Base-by-base conservation (phyloP, 2,329 filamentous ascomycete genomes). In the Chalaropsis thielavioides region DNA sequence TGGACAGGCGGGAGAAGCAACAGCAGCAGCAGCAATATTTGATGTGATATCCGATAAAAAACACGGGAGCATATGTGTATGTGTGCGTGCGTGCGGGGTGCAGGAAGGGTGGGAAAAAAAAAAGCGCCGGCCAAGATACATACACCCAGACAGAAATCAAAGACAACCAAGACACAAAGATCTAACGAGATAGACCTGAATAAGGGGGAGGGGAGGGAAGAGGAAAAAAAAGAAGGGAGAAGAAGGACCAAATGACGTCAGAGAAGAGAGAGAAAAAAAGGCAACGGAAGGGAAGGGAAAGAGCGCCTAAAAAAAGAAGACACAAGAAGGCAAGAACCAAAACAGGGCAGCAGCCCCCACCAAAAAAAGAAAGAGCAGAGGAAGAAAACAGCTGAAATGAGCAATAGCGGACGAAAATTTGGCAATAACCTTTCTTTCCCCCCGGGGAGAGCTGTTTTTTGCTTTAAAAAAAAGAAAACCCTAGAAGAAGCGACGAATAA, bases 21-120 rank as follows among this genome's bases (percentile, higher is more conserved):
- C 3, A 56, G 31, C 24, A 31, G 22, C 19, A 56, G 49, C 27
- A 63, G 46, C 24, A 56, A 11, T 19, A 27, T 27, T 40, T 38
- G 19, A 56, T 40, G n/a, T 19, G 43, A 59, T 17, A 60, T 24
- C 5, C n/a, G 22, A 64, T 44, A 64, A 38, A 64, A 17, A 58
- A 63, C 24, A 63, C 35, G 38, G 40, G 27, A 46, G 19, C 31
- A 17, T 58, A n/a, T 38, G 15, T 58, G 27, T 58, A 13, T 44
- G 43, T 44, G 43, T 38, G 27, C 10, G 31, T 35, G 31, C 7
- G 31, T 35, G 31, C 7, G 31, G 3, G 31, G 24, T 15, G 27
- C 15, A 15, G 22, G 31, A 13, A 24, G 17, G 51, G 31, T 6
- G 27, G 8, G 27, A 22, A 22, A 5, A 58, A 58, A 58, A 27